Evolutionary conservation across 2,329 filamentous ascomycete species (phyloP), one percentile per base, ranked within the genome.

Genomic region (Penicillium sclerotigenum): DNA sequence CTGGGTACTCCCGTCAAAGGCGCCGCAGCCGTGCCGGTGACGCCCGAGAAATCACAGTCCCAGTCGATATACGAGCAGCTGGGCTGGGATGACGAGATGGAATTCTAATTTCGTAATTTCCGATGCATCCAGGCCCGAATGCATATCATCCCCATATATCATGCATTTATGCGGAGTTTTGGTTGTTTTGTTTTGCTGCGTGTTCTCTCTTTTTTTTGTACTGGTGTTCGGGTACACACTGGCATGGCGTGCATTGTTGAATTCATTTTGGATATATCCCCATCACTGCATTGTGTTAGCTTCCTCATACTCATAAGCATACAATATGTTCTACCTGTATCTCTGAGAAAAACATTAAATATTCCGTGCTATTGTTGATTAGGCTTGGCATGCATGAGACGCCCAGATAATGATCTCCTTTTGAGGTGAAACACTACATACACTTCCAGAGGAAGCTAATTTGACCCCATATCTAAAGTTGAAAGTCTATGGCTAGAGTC

Each of bases 51-150:
- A 48, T 64, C 64, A 10, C 61, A 66, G 34, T 68, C 74, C 6
- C 73, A 58, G 38, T 73, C 75, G 9, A 74, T 79, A 41, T 79
- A 79, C 54, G 73, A 73, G 56, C 66, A 72, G 43, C 57, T 79
- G 47, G 77, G 77, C 49, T 79, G 77, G 77, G 72, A 77, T 58
- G 73, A 75, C 54, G 68, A 72, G 41, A 58, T 68, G 59, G 64
- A 63, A 18, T 29, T 67, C 22, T 68, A 55, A 58, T 33, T 28
- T 28, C 28, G 13, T 18, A n/a, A 13, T 34, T 29, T 18, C 16
- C 11, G 10, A 34, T 20, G 40, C 33, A 54, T 41, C 18, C 34
- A 22, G n/a, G 36, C 47, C 29, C 29, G 24, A 20, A 28, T 56
- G 29, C 47, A 42, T 34, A 37, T 37, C 43, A n/a, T 38, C n/a